Evolutionary conservation across 495 filamentous ascomycete genomes (phyloP).

Genomic region (Schizothecium vesticola): DNA sequence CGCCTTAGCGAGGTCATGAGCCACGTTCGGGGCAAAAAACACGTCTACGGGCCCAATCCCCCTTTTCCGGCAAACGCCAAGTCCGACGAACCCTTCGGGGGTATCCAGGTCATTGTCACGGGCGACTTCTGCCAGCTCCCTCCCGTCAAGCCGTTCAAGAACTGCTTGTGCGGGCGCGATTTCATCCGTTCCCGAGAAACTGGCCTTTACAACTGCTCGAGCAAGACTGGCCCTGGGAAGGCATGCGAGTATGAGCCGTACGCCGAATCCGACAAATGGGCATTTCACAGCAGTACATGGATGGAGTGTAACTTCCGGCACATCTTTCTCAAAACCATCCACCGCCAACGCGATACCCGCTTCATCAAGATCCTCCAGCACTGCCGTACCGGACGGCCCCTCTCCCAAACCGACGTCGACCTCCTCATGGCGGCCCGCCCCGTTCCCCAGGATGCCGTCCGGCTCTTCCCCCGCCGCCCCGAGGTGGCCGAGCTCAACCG

Average conservation of each 20-base stretch:
- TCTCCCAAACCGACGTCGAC: constrained; percentile 33
- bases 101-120: constrained; percentile 87
- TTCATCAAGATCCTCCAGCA: constrained; percentile 51
- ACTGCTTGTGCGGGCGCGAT: constrained; percentile 69
- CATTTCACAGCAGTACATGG: constrained; percentile 38
- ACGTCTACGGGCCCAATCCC: too few relatives aligned
- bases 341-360: constrained; percentile 46
- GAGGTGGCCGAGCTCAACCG: constrained; percentile 40
- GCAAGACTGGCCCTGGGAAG: too few relatives aligned
- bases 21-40: too few relatives aligned
- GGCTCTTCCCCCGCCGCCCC: constrained; percentile 38
- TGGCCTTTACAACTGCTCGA: constrained; percentile 46
- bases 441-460: constrained; percentile 39
- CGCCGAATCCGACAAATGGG: constrained; percentile 35
- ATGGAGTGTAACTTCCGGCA: constrained; percentile 31
- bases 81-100: too few relatives aligned
- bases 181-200: constrained; percentile 42
- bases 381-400: constrained; percentile 38
- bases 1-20: constrained; percentile 50
- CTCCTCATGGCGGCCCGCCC: constrained; percentile 44
- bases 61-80: too few relatives aligned
- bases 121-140: constrained; percentile 97
- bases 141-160: constrained; percentile 75
- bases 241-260: too few relatives aligned
- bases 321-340: constrained; percentile 42